A percentile compares a stretch with the other conserved stretches of the same genome.
Evolutionary conservation across 495 filamentous ascomycete genomes (phyloP).

Genomic region (Immersiella caudata): DNA sequence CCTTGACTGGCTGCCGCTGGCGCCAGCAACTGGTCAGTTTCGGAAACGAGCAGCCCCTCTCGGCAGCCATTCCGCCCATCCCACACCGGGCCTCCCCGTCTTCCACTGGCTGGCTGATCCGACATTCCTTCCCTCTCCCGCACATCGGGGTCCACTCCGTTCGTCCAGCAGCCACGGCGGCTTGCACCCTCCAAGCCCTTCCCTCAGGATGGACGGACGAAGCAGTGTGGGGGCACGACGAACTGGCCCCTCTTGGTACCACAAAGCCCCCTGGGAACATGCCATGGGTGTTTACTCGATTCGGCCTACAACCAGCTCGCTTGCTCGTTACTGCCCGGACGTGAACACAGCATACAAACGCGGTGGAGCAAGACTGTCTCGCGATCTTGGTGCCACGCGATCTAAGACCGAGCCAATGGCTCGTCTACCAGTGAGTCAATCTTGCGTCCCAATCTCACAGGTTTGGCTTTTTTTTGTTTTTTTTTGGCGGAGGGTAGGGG

Average conservation of each 20-base stretch:
- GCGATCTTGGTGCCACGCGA: conserved; percentile 21
- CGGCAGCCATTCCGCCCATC: no score
- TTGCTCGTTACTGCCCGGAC: not conserved
- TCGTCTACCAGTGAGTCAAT: not conserved
- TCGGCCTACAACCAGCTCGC: not conserved
- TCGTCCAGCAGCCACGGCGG: not conserved
- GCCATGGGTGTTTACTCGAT: not conserved
- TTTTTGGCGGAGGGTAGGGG: not conserved
- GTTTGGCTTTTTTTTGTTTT: conserved; percentile 4
- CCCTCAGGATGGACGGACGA: not conserved
- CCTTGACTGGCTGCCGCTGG: not conserved
- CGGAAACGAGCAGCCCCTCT: no score
- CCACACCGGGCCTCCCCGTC: not conserved
- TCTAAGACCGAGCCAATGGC: conserved; percentile 11
- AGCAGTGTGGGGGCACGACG: not conserved
- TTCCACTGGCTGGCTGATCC: not conserved
- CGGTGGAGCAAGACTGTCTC: conserved; percentile 16
- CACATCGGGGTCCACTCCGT: not conserved
- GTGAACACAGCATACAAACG: not conserved
- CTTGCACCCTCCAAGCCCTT: not conserved
- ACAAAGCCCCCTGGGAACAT: not conserved
- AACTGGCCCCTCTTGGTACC: not conserved
- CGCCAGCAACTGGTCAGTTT: not conserved
- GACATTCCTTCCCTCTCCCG: not conserved
- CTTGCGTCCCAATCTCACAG: not conserved